A percentile compares a stretch with the other conserved stretches of the same genome.
These are phyloP conservation scores for Sonneratia caseolaris DNA, from an alignment of 345 rosid genomes.

Conservation along the genomic window DNA sequence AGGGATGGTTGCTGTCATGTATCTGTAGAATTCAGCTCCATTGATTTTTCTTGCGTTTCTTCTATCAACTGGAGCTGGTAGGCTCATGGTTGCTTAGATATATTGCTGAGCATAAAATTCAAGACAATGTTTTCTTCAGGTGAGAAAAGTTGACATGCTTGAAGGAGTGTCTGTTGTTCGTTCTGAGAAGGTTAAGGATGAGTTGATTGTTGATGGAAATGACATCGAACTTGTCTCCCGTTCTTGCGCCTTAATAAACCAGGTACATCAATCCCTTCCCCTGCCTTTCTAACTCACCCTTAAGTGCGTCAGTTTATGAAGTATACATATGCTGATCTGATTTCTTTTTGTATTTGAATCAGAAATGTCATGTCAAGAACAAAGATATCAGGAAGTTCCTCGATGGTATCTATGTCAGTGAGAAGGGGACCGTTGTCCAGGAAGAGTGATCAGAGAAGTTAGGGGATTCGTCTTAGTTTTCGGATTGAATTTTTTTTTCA, in stretches of 20 bases:
- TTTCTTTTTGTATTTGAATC: too few species aligned
- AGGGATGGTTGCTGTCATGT: not conserved
- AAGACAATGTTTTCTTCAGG: conserved; percentile 10
- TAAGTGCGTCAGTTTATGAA: too few species aligned
- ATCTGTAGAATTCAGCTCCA: not conserved
- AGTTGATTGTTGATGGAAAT: conserved; percentile 26
- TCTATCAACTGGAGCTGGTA: not conserved
- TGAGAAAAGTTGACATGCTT: conserved; percentile 37
- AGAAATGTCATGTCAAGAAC: too few species aligned
- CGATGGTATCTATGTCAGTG: too few species aligned
- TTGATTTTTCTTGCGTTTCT: not conserved
- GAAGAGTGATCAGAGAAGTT: too few species aligned
- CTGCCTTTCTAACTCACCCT: too few species aligned
- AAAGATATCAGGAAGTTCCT: too few species aligned
- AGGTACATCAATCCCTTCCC: not conserved
- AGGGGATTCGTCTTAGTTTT: too few species aligned
- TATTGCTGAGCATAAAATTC: not conserved
- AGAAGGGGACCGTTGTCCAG: too few species aligned
- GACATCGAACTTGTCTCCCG: conserved; percentile 35
- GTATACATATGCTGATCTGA: too few species aligned
- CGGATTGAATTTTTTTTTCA: too few species aligned
- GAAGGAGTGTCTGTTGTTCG: conserved; percentile 26
- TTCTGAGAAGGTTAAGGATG: conserved; percentile 36
- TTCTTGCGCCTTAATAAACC: conserved; percentile 28
- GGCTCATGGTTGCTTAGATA: not conserved